Base-by-base conservation (phyloP, 306 rosid genomes). In the Aeschynomene evenia region DNA sequence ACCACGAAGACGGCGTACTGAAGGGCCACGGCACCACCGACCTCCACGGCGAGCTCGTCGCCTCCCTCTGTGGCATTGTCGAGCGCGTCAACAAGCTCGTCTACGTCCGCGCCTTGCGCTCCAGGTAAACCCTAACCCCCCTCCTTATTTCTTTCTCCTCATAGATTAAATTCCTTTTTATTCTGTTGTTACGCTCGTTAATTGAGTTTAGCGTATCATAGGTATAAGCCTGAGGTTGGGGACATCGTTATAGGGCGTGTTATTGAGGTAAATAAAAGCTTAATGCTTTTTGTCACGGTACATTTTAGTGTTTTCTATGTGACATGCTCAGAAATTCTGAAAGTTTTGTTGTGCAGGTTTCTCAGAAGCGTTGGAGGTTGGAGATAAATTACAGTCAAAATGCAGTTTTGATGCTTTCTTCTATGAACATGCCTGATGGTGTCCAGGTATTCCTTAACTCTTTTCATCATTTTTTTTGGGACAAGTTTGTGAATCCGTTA, bases 211-310 rank as follows among this genome's bases (percentile, higher is more conserved):
- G 16, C 45, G 31, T 55, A 46, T 76, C 5, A 15, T 71, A 88
- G 97, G 84, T 94, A 90, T 78, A 94, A 94, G 75, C 97, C 98
- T 0, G 98, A 94, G 79, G 96, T 88, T 69, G 98, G 97, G 42
- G 99, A 94, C 79, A 88, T 91, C 19, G 65, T 91, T 40, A 82
- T 90, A 10, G 95, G 99, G 8, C 97, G 97, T 73, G 96, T 88
- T 70, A 23, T 80, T 23, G 96, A 91, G 99, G 98, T 87, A 79
- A 45, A 72, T 5, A 10, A 1, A 5, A n/a, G n/a, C n/a, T n/a
- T n/a, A n/a, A n/a, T n/a, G n/a, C n/a, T n/a, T n/a, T n/a, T n/a
- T n/a, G n/a, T 20, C 15, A 50, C 36, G 11, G 11, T 68, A 14
- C 14, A 8, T 29, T 69, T 24, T 9, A 10, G 16, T 66, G 57